These are phyloP conservation scores for Teunomyces kruisii DNA, from an alignment of 805 yeast genomes.

Conservation along the genomic window DNA sequence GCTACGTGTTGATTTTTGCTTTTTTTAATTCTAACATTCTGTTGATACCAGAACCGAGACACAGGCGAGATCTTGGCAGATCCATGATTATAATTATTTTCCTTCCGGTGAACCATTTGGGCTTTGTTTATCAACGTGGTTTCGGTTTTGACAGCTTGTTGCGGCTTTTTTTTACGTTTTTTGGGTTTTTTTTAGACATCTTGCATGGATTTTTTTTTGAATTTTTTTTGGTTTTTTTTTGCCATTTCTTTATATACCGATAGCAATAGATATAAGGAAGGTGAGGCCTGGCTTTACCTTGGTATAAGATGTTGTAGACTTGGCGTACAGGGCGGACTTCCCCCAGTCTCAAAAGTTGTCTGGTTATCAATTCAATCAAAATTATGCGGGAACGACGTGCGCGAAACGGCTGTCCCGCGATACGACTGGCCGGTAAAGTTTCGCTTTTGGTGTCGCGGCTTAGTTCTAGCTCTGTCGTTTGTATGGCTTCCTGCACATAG, in stretches of 20 bases:
- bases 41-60: no score
- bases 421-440: not conserved
- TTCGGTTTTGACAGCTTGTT: not conserved
- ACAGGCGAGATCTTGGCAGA: no score
- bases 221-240: not conserved
- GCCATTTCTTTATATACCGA: conserved; percentile 2
- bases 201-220: not conserved
- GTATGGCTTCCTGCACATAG: no score
- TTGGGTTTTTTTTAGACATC: conserved; percentile 2
- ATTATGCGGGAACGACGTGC: not conserved
- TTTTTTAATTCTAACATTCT: no score
- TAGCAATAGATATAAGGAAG: not conserved
- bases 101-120: no score
- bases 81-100: no score
- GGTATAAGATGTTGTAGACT: not conserved
- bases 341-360: no score
- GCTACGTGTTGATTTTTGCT: no score
- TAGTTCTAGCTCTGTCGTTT: no score
- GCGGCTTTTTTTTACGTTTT: conserved; percentile 6
- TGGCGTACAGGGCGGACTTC: no score
- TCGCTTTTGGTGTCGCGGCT: no score
- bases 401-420: not conserved
- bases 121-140: no score
- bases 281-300: not conserved
- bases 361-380: not conserved